Evolutionary conservation across 306 rosid genomes (phyloP).

Genomic region (Begonia peltatifolia): DNA sequence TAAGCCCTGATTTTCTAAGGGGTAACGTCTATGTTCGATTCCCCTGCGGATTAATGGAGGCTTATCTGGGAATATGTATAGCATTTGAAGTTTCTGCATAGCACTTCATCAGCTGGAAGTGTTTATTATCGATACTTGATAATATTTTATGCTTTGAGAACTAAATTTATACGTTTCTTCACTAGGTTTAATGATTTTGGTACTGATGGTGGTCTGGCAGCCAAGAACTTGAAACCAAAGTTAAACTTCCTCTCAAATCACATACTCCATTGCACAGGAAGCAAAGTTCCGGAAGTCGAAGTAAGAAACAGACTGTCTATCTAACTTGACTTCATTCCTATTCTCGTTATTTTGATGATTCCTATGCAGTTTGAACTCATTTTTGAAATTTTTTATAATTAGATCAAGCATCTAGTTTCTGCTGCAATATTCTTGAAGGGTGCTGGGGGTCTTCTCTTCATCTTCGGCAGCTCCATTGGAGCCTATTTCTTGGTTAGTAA

Average conservation of each 20-base stretch:
- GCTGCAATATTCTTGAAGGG: slow-evolving; percentile 41
- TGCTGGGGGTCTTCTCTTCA: slow-evolving; percentile 40
- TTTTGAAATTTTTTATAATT: neutral
- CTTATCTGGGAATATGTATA: too few relatives aligned
- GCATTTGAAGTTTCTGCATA: too few relatives aligned
- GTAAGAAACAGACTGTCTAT: slow-evolving; percentile 17
- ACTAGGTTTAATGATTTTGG: slow-evolving; percentile 45
- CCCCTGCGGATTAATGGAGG: too few relatives aligned
- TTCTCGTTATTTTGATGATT: neutral
- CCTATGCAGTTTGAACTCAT: too few relatives aligned
- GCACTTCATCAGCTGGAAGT: too few relatives aligned
- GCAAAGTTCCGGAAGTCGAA: slow-evolving; percentile 30
- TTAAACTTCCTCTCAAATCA: slow-evolving; percentile 20
- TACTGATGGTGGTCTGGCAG: slow-evolving; percentile 45
- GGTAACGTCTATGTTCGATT: too few relatives aligned
- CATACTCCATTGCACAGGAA: slow-evolving; percentile 26
- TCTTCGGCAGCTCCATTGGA: slow-evolving; percentile 44
- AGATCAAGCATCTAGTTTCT: slow-evolving; percentile 36
- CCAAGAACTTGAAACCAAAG: slow-evolving; percentile 33
- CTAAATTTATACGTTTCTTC: neutral
- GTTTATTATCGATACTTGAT: too few relatives aligned
- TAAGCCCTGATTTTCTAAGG: too few relatives aligned
- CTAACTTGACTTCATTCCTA: neutral
- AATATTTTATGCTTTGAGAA: too few relatives aligned
- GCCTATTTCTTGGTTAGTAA: slow-evolving; percentile 44